Conservation (phyloP, 1,284 basidiomycete genomes). For the Ceratobasidium sp. region DNA sequence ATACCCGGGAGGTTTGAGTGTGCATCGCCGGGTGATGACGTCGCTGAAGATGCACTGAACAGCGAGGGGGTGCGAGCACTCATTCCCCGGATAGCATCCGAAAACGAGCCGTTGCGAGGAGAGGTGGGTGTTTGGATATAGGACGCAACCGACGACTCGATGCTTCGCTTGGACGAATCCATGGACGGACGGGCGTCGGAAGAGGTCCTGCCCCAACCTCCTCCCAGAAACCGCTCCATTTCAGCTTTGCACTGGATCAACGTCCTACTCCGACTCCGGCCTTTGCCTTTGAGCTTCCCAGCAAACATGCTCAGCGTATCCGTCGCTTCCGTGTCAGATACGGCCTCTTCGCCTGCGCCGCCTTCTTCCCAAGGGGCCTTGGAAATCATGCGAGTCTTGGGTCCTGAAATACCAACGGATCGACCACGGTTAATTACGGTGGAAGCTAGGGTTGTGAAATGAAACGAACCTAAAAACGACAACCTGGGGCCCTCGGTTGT, state of each 20-base stretch:
- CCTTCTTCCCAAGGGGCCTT: slow-evolving; percentile 41
- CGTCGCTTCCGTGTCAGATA: slow-evolving; percentile 27
- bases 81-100: background rate
- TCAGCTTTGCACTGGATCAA: slow-evolving; percentile 13
- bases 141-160: slow-evolving; percentile 11
- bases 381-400: slow-evolving; percentile 41
- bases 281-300: slow-evolving; percentile 33
- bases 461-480: slow-evolving; percentile 29
- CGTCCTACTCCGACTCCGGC: slow-evolving; percentile 19
- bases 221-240: slow-evolving; percentile 23
- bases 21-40: slow-evolving; percentile 7
- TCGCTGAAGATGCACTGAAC: slow-evolving; percentile 29
- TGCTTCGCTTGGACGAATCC: slow-evolving; percentile 33
- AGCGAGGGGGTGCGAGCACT: slow-evolving; percentile 20
- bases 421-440: background rate
- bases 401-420: slow-evolving; percentile 12
- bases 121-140: slow-evolving; percentile 24
- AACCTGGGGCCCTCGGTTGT: slow-evolving; percentile 6
- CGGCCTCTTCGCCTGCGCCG: slow-evolving; percentile 18
- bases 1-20: background rate
- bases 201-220: slow-evolving; percentile 33
- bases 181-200: slow-evolving; percentile 31
- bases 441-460: background rate
- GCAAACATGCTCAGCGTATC: slow-evolving; percentile 26
- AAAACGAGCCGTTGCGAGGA: slow-evolving; percentile 21